Evolutionary conservation across 2,329 filamentous ascomycete species (phyloP).

Genomic region (Aspergillus caelatus): DNA sequence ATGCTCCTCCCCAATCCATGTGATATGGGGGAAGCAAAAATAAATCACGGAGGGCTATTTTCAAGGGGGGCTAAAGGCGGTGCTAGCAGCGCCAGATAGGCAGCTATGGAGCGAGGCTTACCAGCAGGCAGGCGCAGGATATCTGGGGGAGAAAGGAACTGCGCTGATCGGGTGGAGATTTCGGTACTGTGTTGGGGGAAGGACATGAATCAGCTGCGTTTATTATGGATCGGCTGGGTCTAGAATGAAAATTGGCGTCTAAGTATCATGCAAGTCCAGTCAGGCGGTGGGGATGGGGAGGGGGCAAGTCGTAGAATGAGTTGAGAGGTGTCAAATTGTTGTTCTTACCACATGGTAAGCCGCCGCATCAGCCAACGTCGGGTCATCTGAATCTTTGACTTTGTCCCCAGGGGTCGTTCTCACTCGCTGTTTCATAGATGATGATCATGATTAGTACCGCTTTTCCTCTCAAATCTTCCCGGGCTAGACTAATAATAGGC

Average conservation of each 20-base stretch:
- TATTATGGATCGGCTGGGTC: constrained; percentile 3
- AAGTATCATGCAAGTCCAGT: constrained; percentile 3
- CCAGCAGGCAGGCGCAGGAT: background rate
- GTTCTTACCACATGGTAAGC: constrained; percentile 3
- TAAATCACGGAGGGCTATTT: background rate
- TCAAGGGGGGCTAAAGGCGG: background rate
- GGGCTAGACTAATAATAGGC: constrained; percentile 3
- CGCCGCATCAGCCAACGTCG: background rate
- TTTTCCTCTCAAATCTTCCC: background rate
- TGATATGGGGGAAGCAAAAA: constrained; percentile 4
- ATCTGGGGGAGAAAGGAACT: constrained; percentile 1
- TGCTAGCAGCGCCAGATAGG: background rate
- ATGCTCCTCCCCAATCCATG: constrained; percentile 9
- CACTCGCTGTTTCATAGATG: background rate
- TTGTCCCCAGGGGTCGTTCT: background rate
- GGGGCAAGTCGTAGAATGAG: background rate
- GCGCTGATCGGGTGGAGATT: constrained; percentile 3
- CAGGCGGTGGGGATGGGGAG: constrained; percentile 1
- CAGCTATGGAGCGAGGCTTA: constrained; percentile 7
- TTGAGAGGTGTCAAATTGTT: constrained; percentile 2
- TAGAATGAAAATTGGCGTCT: constrained; percentile 1
- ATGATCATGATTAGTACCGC: background rate
- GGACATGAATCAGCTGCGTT: background rate
- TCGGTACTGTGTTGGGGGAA: background rate
- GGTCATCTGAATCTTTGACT: constrained; percentile 8